Conservation (phyloP, 1,139 yeast species). For the Magnusiomyces paraingens region DNA sequence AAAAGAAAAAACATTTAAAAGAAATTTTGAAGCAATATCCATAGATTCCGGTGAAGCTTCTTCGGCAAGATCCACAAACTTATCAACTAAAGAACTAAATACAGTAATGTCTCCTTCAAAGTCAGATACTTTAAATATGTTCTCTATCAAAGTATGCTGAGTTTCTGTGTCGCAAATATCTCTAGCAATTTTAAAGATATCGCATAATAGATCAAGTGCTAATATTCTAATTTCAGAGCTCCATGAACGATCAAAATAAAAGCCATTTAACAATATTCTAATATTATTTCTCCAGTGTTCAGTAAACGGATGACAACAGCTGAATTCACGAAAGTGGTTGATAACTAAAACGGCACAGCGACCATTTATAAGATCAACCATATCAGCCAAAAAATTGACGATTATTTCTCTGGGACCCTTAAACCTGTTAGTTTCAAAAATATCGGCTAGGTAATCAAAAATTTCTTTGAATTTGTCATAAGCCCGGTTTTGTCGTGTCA, state of each 20-base stretch:
- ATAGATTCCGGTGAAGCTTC: background rate
- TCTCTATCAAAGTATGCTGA: constrained; percentile 19
- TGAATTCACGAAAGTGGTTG: constrained; percentile 44
- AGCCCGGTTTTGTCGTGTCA: constrained; percentile 13
- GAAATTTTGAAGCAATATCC: constrained; percentile 11
- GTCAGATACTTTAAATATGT: constrained; percentile 19
- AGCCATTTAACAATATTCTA: constrained; percentile 40
- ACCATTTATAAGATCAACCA: constrained; percentile 37
- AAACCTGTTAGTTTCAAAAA: constrained; percentile 23
- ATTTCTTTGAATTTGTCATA: constrained; percentile 18
- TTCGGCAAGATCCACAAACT: constrained; percentile 18
- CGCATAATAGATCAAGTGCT: constrained; percentile 41
- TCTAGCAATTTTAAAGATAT: constrained; percentile 32
- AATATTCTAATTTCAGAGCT: constrained; percentile 36
- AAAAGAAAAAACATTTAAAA: constrained; percentile 16
- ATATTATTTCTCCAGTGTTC: constrained; percentile 50
- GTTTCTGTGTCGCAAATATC: constrained; percentile 20
- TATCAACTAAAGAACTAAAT: constrained; percentile 34
- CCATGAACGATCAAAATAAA: constrained; percentile 36
- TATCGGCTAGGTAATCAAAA: constrained; percentile 19
- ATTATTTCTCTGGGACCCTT: constrained; percentile 43
- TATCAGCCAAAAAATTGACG: constrained; percentile 39
- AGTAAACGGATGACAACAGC: constrained; percentile 48
- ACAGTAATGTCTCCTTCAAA: constrained; percentile 33
- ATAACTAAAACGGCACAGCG: constrained; percentile 40